Conservation (phyloP, 192 early-diverging fungal species). For the Linnemannia hyalina region DNA sequence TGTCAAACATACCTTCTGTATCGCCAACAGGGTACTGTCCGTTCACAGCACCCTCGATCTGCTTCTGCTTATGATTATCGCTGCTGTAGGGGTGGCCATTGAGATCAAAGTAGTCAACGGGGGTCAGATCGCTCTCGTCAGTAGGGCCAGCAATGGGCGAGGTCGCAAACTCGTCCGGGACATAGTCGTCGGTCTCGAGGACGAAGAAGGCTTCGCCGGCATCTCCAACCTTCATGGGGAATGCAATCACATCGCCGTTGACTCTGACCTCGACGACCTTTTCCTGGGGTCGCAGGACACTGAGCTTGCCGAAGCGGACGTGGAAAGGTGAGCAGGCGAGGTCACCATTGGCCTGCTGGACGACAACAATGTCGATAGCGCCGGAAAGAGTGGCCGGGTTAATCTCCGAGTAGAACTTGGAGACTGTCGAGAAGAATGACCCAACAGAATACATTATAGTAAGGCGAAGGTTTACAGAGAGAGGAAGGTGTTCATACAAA, state of each 20-base stretch:
- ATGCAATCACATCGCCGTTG: conserved; percentile 80
- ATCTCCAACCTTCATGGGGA: conserved; percentile 98
- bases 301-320: conserved; percentile 97
- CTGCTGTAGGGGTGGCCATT: conserved; percentile 25
- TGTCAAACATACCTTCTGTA: conserved; percentile 18
- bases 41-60: background rate
- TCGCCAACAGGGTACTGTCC: conserved; percentile 27
- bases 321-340: conserved; percentile 96
- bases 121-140: conserved; percentile 37
- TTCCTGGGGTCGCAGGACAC: conserved; percentile 90
- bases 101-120: conserved; percentile 55
- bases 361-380: conserved; percentile 98
- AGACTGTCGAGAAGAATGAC: conserved; percentile 79
- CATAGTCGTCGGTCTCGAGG: conserved; percentile 89
- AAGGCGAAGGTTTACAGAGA: background rate
- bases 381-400: conserved; percentile 98
- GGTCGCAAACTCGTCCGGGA: conserved; percentile 93
- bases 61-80: conserved; percentile 14
- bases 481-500: background rate
- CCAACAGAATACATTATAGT: conserved; percentile 59
- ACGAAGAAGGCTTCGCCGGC: conserved; percentile 99
- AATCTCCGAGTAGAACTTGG: conserved; percentile 94
- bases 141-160: conserved; percentile 84
- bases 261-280: conserved; percentile 91
- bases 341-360: conserved; percentile 85